Percentiles rank a stretch among this genome's conserved stretches.
These are phyloP conservation scores for Coemansia sp. DNA, from an alignment of 192 early-diverging fungal species.

Conservation along the genomic window DNA sequence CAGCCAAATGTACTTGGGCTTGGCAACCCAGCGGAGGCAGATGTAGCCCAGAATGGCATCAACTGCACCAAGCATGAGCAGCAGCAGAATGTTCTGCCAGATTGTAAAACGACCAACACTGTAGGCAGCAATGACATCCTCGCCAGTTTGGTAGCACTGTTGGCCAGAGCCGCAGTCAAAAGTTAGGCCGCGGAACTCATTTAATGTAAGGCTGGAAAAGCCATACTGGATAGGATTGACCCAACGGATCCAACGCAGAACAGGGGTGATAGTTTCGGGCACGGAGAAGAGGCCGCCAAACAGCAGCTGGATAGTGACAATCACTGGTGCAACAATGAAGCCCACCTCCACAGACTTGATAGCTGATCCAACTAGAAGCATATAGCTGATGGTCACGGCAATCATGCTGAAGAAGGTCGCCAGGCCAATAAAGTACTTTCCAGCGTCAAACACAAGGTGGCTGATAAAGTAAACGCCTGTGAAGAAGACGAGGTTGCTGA, in stretches of 20 bases:
- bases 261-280: conserved; percentile 46
- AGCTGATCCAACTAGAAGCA: conserved; percentile 46
- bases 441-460: conserved; percentile 40
- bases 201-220: conserved; percentile 39
- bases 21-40: conserved; percentile 46
- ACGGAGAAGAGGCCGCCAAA: conserved; percentile 54
- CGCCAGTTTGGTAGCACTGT: conserved; percentile 43
- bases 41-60: conserved; percentile 30
- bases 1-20: conserved; percentile 50
- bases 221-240: conserved; percentile 49
- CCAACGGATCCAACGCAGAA: conserved; percentile 56
- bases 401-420: conserved; percentile 43
- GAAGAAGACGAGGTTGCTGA: conserved; percentile 44
- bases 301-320: conserved; percentile 51
- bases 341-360: conserved; percentile 44
- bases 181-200: conserved; percentile 43
- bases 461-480: conserved; percentile 52
- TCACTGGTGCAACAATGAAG: conserved; percentile 39
- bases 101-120: conserved; percentile 42
- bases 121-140: conserved; percentile 38
- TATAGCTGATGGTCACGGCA: conserved; percentile 34
- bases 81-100: conserved; percentile 44
- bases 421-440: conserved; percentile 51
- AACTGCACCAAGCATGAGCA: conserved; percentile 44
- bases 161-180: conserved; percentile 35